phyloP scores from a whole-genome alignment of 164 flowering plant species.

The Akebia trifoliata region DNA sequence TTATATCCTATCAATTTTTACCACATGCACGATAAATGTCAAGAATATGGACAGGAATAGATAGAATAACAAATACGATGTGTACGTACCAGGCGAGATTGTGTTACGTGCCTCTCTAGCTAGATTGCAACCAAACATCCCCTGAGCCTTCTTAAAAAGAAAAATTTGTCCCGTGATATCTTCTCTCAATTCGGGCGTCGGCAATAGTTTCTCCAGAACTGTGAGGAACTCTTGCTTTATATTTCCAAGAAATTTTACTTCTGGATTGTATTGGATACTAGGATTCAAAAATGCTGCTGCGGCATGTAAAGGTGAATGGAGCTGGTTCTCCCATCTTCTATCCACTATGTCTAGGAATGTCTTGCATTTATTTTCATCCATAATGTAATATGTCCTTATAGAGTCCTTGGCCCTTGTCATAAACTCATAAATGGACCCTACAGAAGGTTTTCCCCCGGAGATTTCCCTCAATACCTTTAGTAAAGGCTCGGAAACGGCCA shows the following conservation, averaged over 20 bases:
- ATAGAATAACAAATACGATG: neutral
- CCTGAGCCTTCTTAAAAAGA: conserved; percentile 57
- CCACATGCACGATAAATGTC: no score
- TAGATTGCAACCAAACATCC: conserved; percentile 77
- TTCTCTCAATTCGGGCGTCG: conserved; percentile 68
- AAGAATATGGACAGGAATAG: neutral
- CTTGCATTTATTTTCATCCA: conserved; percentile 92
- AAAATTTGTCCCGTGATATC: conserved; percentile 76
- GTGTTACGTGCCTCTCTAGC: conserved; percentile 81
- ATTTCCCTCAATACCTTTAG: conserved; percentile 80
- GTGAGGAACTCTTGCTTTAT: conserved; percentile 69
- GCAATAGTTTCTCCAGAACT: conserved; percentile 77
- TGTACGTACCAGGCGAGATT: conserved; percentile 65
- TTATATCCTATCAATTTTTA: no score
- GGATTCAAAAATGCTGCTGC: conserved; percentile 96
- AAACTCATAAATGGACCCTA: conserved; percentile 73
- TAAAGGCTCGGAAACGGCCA: conserved; percentile 85
- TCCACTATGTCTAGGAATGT: conserved; percentile 77
- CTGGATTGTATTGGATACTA: conserved; percentile 84
- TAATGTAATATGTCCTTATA: conserved; percentile 82
- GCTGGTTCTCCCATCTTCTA: conserved; percentile 73
- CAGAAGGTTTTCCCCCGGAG: conserved; percentile 74
- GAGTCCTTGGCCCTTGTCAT: conserved; percentile 92
- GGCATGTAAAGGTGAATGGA: conserved; percentile 84
- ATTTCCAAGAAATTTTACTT: conserved; percentile 52